Percentiles rank a stretch among this genome's conserved stretches.
Conservation (phyloP, 257 asterid genomes). For the Przewalskia tangutica region DNA sequence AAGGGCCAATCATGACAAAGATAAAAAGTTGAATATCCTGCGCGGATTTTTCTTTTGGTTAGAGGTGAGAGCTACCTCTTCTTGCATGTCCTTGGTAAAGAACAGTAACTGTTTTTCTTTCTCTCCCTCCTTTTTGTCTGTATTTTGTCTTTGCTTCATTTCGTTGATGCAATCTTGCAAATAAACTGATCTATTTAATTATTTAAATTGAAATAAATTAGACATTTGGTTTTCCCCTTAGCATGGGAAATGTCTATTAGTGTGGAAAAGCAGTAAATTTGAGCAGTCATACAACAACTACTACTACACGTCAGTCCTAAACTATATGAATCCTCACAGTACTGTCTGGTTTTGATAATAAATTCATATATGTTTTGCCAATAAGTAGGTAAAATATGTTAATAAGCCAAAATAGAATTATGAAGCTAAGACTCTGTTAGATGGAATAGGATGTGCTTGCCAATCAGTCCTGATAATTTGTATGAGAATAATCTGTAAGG, state of each 20-base stretch:
- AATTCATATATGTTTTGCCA: background rate
- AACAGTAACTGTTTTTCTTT: background rate
- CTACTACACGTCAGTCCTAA: background rate
- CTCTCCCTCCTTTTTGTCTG: background rate
- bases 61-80: slow-evolving; percentile 16
- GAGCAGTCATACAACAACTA: background rate
- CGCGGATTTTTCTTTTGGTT: slow-evolving; percentile 58
- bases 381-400: background rate
- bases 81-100: background rate
- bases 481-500: background rate
- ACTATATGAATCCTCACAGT: background rate
- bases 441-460: background rate
- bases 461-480: background rate
- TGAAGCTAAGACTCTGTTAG: background rate
- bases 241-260: background rate
- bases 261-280: background rate
- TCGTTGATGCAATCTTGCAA: background rate
- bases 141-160: background rate
- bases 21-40: slow-evolving; percentile 23
- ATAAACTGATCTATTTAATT: background rate
- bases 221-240: background rate
- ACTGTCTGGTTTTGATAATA: background rate
- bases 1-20: background rate
- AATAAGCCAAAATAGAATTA: background rate
- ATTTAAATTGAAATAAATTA: background rate